Evolutionary conservation across 73 alveolate genomes (phyloP), one percentile per base, ranked within the genome.

Genomic region (Symbiodinium natans): DNA sequence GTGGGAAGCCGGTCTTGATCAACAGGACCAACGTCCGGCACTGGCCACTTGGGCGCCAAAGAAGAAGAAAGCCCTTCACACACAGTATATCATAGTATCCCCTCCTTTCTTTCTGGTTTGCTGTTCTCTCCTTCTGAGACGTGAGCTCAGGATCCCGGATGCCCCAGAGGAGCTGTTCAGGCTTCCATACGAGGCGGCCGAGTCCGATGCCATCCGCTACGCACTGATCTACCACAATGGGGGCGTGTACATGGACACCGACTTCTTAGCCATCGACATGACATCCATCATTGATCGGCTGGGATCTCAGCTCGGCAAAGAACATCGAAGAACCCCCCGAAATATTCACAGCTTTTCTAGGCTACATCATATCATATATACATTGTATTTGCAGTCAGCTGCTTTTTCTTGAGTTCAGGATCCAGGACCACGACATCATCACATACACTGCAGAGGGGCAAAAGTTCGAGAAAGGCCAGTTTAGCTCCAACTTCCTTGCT

Each of bases 221-320:
- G 97, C 97, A 25, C n/a, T 90, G 97, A 68, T 90, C 25, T 90
- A 90, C 46, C 97, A 90, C 88, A 90, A 90, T 34, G 97, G 97
- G 41, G 97, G 97, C 54, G 48, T 90, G 56, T 90, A 90, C 89
- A 90, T 90, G 97, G 97, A 90, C 52, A 90, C 97, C 17, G 97
- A 90, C 52, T 90, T 90, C 88, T 27, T 90, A n/a, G 97, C 97
- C 40, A 73, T 90, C n/a, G 88, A 90, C 88, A 90, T 90, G 97
- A 39, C 89, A n/a, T 73, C 97, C 77, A 90, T 90, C 88, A 71
- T 90, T 19, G 97, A 68, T 39, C 87, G 86, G 80, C 19, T 13
- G 36, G 11, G 19, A 29, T 23, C 80, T 63, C 80, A 63, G 80
- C 36, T 2, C 36, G n/a, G 23, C 23, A 23, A 52, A 52, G 23